Conservation (phyloP, 2,329 filamentous ascomycete species). For the Penicillium sp. region DNA sequence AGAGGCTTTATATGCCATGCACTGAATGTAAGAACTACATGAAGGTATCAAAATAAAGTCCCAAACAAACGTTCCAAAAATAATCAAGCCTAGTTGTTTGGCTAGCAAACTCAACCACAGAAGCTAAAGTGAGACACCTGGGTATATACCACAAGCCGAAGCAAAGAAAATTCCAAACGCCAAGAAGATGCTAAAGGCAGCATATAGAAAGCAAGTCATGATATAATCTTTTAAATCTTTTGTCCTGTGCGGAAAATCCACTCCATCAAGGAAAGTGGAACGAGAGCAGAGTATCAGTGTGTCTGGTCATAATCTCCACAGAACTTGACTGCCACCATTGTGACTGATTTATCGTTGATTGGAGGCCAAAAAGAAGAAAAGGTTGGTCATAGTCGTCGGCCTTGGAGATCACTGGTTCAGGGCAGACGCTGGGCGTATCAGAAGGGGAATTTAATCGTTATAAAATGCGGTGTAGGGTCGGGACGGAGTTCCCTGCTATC, state of each 20-base stretch:
- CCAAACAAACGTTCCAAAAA: background rate
- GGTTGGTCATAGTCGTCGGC: background rate
- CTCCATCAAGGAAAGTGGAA: background rate
- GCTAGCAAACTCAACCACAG: constrained; percentile 14
- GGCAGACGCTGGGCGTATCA: background rate
- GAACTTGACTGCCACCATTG: background rate
- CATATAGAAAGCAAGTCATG: constrained; percentile 5
- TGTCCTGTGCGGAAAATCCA: background rate
- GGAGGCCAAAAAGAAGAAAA: background rate
- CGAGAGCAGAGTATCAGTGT: background rate
- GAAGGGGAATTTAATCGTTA: background rate
- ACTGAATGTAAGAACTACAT: background rate
- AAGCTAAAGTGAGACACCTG: constrained; percentile 15
- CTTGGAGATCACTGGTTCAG: background rate
- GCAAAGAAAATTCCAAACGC: constrained; percentile 11
- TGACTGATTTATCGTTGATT: background rate
- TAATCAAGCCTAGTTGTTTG: background rate
- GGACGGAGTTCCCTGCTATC: background rate
- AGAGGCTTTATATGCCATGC: background rate
- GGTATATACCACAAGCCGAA: constrained; percentile 19
- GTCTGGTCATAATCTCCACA: background rate
- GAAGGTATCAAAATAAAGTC: background rate
- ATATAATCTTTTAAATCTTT: background rate
- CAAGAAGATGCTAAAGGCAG: constrained; percentile 9
- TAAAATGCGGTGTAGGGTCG: background rate